A percentile compares a stretch with the other conserved stretches of the same genome.
phyloP scores from a whole-genome alignment of 192 early-diverging fungal species.

The Coemansia sp. region DNA sequence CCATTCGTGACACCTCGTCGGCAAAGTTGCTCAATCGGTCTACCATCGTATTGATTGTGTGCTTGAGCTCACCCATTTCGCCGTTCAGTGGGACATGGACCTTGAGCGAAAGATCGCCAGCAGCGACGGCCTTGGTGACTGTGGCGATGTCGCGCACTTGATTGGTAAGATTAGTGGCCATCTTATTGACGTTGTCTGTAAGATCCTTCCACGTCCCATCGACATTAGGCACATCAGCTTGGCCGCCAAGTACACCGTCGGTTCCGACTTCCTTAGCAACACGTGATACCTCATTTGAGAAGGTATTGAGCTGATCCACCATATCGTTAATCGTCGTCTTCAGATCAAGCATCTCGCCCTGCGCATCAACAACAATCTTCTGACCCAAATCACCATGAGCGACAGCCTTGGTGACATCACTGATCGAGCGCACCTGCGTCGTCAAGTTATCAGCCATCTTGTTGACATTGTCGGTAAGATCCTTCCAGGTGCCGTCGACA shows the following conservation, averaged over 20 bases:
- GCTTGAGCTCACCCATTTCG: slow-evolving; percentile 63
- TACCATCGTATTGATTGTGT: slow-evolving; percentile 50
- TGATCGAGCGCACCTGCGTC: slow-evolving; percentile 59
- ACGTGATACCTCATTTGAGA: slow-evolving; percentile 51
- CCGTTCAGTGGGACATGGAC: slow-evolving; percentile 60
- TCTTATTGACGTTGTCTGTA: slow-evolving; percentile 57
- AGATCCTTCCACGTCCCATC: slow-evolving; percentile 66
- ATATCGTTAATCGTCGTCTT: slow-evolving; percentile 56
- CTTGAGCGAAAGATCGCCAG: slow-evolving; percentile 54
- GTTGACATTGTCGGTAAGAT: slow-evolving; percentile 61
- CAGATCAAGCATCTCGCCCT: slow-evolving; percentile 54
- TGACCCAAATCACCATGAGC: too few species aligned
- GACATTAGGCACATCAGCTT: slow-evolving; percentile 58
- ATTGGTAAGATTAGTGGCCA: slow-evolving; percentile 56
- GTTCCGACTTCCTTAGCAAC: slow-evolving; percentile 47
- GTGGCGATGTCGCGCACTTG: slow-evolving; percentile 56
- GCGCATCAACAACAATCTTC: slow-evolving; percentile 55
- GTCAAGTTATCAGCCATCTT: slow-evolving; percentile 62
- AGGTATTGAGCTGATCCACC: slow-evolving; percentile 59
- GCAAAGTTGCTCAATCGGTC: slow-evolving; percentile 52
- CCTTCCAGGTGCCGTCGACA: slow-evolving; percentile 56
- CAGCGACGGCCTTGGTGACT: slow-evolving; percentile 60
- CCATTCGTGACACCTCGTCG: slow-evolving; percentile 8
- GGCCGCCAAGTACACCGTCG: slow-evolving; percentile 62
- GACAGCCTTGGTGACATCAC: slow-evolving; percentile 59